These are phyloP conservation scores for Monoraphidium neglectum DNA, from an alignment of 139 green algal species.

Conservation along the genomic window DNA sequence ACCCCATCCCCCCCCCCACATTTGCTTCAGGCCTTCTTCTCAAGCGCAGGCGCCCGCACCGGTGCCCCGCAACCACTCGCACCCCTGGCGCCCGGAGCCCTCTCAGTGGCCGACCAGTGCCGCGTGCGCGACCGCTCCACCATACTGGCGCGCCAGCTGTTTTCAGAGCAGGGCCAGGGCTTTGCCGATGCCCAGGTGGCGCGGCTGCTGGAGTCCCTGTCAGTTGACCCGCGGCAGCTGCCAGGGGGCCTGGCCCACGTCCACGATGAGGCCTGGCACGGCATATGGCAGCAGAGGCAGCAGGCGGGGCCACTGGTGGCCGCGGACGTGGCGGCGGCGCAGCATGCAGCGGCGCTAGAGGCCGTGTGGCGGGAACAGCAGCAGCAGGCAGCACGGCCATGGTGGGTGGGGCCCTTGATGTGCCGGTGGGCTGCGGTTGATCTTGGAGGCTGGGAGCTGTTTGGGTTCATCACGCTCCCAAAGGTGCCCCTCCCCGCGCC, in stretches of 20 bases:
- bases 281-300: slow-evolving; percentile 27
- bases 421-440: too few species aligned
- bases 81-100: slow-evolving; percentile 9
- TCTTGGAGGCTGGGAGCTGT: too few species aligned
- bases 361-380: too few species aligned
- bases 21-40: background rate
- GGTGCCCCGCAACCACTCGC: background rate
- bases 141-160: slow-evolving; percentile 86
- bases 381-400: too few species aligned
- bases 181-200: slow-evolving; percentile 53
- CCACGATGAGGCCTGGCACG: slow-evolving; percentile 15
- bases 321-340: background rate
- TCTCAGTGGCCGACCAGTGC: slow-evolving; percentile 21
- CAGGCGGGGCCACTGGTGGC: slow-evolving; percentile 2
- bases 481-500: too few species aligned
- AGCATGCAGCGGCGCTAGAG: too few species aligned
- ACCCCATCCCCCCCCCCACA: background rate
- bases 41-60: background rate
- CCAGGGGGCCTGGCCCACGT: slow-evolving; percentile 27
- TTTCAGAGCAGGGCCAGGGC: slow-evolving; percentile 57
- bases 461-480: too few species aligned
- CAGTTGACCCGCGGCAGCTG: slow-evolving; percentile 67
- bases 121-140: slow-evolving; percentile 77
- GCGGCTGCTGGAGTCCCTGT: slow-evolving; percentile 66
- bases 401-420: too few species aligned